These are phyloP conservation scores for Backusella macrospora DNA, from an alignment of 192 early-diverging fungal genomes.

Conservation along the genomic window DNA sequence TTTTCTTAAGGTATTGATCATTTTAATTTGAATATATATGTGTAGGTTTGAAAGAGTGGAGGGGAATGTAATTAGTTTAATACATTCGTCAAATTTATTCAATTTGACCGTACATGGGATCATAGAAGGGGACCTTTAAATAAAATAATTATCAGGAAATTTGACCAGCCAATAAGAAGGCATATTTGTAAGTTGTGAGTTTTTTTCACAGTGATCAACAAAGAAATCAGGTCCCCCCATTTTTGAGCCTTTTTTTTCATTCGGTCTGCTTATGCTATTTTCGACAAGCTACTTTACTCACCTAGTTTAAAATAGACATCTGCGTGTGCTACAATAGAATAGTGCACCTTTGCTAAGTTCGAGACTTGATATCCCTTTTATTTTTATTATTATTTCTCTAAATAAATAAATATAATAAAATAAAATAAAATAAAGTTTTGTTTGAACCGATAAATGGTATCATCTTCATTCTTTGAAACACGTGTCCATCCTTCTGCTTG, in stretches of 20 bases:
- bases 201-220: slow-evolving; percentile 10
- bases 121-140: neutral
- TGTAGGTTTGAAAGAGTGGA: neutral
- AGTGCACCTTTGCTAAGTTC: neutral
- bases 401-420: neutral
- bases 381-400: too few relatives aligned
- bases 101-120: neutral
- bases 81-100: neutral
- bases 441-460: neutral
- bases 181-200: neutral
- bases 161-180: neutral
- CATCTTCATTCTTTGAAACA: neutral
- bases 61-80: neutral
- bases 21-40: too few relatives aligned
- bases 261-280: slow-evolving; percentile 3
- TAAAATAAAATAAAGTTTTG: neutral
- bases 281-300: slow-evolving; percentile 3
- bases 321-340: neutral
- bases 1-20: too few relatives aligned
- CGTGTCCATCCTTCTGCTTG: neutral
- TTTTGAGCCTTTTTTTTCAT: slow-evolving; percentile 2
- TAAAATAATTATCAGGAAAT: neutral
- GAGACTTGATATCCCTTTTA: neutral
- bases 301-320: slow-evolving; percentile 6
- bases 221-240: neutral